Percentiles rank a stretch among this genome's conserved stretches.
Evolutionary conservation across 345 rosid species (phyloP).

Genomic region (Geranium brycei): DNA sequence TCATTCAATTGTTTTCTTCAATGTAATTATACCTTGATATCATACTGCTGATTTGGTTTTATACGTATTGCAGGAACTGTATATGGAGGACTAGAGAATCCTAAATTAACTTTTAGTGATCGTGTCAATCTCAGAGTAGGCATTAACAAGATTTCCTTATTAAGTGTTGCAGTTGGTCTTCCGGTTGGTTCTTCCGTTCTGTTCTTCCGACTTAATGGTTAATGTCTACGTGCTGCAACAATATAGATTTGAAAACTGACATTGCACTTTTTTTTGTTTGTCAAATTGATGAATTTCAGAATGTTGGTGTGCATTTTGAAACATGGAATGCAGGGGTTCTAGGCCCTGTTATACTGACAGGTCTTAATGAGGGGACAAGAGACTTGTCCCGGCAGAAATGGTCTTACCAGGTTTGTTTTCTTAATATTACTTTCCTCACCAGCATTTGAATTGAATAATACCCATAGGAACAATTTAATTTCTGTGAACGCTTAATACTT

Average conservation of each 20-base stretch:
- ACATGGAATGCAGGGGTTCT: constrained; percentile 77
- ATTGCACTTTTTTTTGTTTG: background rate
- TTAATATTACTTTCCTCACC: constrained; percentile 7
- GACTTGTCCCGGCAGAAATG: constrained; percentile 79
- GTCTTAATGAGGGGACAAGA: constrained; percentile 64
- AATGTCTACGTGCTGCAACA: background rate
- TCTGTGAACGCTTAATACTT: no score
- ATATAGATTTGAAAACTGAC: background rate
- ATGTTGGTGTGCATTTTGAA: constrained; percentile 76
- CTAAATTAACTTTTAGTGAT: constrained; percentile 55
- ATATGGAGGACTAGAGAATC: constrained; percentile 44
- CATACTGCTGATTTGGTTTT: no score
- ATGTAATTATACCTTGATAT: no score
- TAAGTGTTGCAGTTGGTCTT: constrained; percentile 73
- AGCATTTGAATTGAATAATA: no score
- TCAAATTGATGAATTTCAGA: constrained; percentile 27
- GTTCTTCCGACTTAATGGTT: background rate
- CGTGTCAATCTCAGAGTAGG: constrained; percentile 65
- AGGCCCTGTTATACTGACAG: constrained; percentile 63
- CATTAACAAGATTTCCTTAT: constrained; percentile 57
- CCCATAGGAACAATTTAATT: no score
- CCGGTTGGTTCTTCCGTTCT: constrained; percentile 43
- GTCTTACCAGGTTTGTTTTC: constrained; percentile 71
- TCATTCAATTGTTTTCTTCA: no score
- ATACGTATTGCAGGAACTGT: constrained; percentile 37